Evolutionary conservation across 2,329 filamentous ascomycete genomes (phyloP).

Genomic region (Lasiodiplodia hormozganensis): DNA sequence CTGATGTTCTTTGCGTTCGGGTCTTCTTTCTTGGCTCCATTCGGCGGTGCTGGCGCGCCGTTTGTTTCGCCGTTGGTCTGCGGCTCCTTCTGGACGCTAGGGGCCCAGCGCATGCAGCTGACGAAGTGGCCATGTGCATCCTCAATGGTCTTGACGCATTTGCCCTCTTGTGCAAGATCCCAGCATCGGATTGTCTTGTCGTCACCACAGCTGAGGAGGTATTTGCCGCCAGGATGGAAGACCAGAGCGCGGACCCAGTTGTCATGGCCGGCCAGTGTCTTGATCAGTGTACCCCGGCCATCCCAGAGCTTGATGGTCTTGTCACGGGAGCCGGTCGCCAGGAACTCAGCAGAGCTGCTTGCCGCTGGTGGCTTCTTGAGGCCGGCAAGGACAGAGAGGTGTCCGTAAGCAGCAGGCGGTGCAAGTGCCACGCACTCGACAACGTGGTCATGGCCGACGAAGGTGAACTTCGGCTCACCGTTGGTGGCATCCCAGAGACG

Average conservation of each 20-base stretch:
- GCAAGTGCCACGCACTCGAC: constrained; percentile 89
- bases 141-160: constrained; percentile 81
- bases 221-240: constrained; percentile 92
- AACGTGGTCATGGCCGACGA: constrained; percentile 85
- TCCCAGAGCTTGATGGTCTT: constrained; percentile 94
- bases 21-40: constrained; percentile 58
- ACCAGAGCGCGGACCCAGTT: constrained; percentile 90
- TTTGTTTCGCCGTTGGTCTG: constrained; percentile 44
- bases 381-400: constrained; percentile 78
- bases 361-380: constrained; percentile 80
- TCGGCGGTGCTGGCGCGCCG: constrained; percentile 27
- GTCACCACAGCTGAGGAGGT: constrained; percentile 82
- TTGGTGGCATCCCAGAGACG: constrained; percentile 84
- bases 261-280: constrained; percentile 85
- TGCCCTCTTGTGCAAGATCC: constrained; percentile 89
- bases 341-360: constrained; percentile 80
- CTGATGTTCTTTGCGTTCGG: constrained; percentile 67
- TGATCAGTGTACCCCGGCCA: constrained; percentile 80
- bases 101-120: constrained; percentile 87
- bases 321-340: constrained; percentile 88
- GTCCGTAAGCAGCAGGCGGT: constrained; percentile 76
- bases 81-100: constrained; percentile 70
- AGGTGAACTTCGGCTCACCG: constrained; percentile 76
- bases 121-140: constrained; percentile 86
- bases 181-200: constrained; percentile 94